Percentiles rank a stretch among this genome's conserved stretches.
Evolutionary conservation across 257 asterid genomes (phyloP).

Genomic region (Salvia hispanica): DNA sequence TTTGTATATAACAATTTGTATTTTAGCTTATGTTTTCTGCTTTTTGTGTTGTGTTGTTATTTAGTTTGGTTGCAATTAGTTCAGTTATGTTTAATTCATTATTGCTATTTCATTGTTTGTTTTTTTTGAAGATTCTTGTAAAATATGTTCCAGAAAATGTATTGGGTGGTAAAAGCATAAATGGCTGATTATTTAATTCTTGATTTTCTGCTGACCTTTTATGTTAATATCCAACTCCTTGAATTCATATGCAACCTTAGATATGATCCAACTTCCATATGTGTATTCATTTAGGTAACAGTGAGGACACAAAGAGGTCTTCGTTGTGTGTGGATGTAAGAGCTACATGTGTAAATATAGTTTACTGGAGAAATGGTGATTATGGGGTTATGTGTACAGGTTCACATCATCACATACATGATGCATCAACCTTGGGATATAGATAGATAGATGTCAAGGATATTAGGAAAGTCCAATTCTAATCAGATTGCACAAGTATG

Average conservation of each 20-base stretch:
- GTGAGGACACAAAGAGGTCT: too few species aligned
- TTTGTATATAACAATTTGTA: background rate
- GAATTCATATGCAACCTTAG: background rate
- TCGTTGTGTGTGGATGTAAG: background rate
- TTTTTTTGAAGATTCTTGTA: background rate
- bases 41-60: background rate
- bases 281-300: too few species aligned
- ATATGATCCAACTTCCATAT: too few species aligned
- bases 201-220: constrained; percentile 4
- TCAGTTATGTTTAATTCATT: background rate
- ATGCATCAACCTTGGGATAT: background rate
- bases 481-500: background rate
- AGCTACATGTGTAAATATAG: too few species aligned
- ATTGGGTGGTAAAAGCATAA: too few species aligned
- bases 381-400: too few species aligned
- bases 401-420: too few species aligned
- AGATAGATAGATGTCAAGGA: background rate
- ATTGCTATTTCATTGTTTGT: background rate
- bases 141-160: background rate
- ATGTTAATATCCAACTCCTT: too few species aligned
- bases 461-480: background rate
- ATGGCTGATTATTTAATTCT: background rate
- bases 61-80: background rate
- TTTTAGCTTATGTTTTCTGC: background rate
- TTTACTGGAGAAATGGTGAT: too few species aligned